These are phyloP conservation scores for Sarocladium kiliense DNA, from an alignment of 2,329 filamentous ascomycete genomes.

Conservation along the genomic window DNA sequence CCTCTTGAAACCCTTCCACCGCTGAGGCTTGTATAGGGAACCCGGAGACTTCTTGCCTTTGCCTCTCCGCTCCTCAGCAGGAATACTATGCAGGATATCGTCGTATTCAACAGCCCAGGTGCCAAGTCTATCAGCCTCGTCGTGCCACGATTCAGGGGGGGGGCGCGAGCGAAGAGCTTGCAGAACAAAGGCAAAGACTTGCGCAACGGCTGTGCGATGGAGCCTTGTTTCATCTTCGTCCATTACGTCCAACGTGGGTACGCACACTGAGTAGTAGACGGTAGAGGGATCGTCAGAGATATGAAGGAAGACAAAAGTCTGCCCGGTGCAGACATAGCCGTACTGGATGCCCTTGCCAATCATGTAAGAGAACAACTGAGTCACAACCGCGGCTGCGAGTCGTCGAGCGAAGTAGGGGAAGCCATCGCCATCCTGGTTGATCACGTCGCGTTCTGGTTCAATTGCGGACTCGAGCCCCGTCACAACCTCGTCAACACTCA, in stretches of 20 bases:
- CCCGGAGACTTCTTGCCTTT: conserved; percentile 10
- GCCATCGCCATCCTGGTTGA: conserved; percentile 25
- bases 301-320: conserved; percentile 28
- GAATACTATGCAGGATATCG: conserved; percentile 21
- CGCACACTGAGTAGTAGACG: conserved; percentile 26
- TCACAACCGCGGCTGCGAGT: conserved; percentile 31
- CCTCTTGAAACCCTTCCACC: conserved; percentile 23
- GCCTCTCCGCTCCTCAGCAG: conserved; percentile 16
- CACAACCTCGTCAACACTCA: conserved; percentile 25
- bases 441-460: conserved; percentile 23
- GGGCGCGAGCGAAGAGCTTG: conserved; percentile 23
- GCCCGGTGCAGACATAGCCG: conserved; percentile 28
- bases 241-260: conserved; percentile 28
- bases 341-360: conserved; percentile 26
- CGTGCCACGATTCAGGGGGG: conserved; percentile 25
- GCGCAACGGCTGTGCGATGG: conserved; percentile 29
- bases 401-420: conserved; percentile 22
- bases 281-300: conserved; percentile 26
- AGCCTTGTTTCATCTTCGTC: conserved; percentile 27
- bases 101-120: conserved; percentile 30
- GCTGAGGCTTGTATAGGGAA: conserved; percentile 20
- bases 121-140: conserved; percentile 21
- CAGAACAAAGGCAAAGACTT: conserved; percentile 33
- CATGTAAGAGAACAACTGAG: conserved; percentile 12
- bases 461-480: conserved; percentile 29